phyloP scores from a whole-genome alignment of 352 stramenopile genomes.

The Pythium grandisporangium region DNA sequence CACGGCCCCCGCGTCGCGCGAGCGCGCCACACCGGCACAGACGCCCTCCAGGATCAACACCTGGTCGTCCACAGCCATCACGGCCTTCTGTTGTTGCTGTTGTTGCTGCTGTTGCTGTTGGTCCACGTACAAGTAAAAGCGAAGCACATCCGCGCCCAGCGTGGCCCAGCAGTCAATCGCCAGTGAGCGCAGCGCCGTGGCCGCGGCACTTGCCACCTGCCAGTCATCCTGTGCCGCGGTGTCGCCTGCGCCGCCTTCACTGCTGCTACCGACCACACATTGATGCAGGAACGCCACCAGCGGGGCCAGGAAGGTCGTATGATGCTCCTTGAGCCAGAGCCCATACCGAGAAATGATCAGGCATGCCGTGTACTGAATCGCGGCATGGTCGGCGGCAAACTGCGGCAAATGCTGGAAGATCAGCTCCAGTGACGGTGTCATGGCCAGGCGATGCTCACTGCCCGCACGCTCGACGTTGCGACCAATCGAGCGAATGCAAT shows the following conservation, averaged over 20 bases:
- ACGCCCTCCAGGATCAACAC: slow-evolving; percentile 80
- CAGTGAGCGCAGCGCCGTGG: slow-evolving; percentile 57
- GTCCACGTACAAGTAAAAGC: slow-evolving; percentile 77
- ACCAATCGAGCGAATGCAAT: slow-evolving; percentile 78
- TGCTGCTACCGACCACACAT: slow-evolving; percentile 55
- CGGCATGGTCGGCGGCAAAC: slow-evolving; percentile 62
- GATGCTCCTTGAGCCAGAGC: slow-evolving; percentile 49
- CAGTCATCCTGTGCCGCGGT: slow-evolving; percentile 43
- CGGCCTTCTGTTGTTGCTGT: slow-evolving; percentile 27
- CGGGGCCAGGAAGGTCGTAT: slow-evolving; percentile 32
- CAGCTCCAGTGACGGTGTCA: slow-evolving; percentile 39
- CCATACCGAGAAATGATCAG: slow-evolving; percentile 80
- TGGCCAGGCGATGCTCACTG: slow-evolving; percentile 2
- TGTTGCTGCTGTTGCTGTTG: too few relatives aligned
- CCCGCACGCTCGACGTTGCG: slow-evolving; percentile 54
- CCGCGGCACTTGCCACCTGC: slow-evolving; percentile 66
- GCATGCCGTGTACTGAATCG: slow-evolving; percentile 81
- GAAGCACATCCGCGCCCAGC: slow-evolving; percentile 51
- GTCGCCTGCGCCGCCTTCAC: too few relatives aligned
- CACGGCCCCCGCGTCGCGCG: slow-evolving; percentile 29
- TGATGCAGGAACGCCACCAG: slow-evolving; percentile 67
- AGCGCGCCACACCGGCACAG: slow-evolving; percentile 43
- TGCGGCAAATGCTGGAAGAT: slow-evolving; percentile 75
- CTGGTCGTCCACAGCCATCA: slow-evolving; percentile 72
- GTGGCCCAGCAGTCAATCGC: slow-evolving; percentile 73